Evolutionary conservation across 2,329 filamentous ascomycete species (phyloP).

Genomic region (Colletotrichum sp.): DNA sequence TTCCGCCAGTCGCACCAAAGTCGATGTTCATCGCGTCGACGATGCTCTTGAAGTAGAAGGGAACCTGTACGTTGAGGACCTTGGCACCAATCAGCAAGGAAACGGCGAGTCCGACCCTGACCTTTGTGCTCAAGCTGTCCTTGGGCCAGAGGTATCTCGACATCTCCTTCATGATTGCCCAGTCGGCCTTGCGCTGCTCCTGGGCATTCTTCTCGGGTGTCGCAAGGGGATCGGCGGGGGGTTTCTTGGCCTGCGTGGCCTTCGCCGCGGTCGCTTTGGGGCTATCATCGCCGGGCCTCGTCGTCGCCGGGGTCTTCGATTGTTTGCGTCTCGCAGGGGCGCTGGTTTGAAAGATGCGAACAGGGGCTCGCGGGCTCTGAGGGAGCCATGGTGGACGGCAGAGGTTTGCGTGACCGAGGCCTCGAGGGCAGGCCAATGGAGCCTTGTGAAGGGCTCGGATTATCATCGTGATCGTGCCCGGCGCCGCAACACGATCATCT

Average conservation of each 20-base stretch:
- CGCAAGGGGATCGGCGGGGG: conserved; percentile 59
- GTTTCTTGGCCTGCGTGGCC: conserved; percentile 12
- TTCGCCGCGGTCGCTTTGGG: neutral
- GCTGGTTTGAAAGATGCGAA: conserved; percentile 22
- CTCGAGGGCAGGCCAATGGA: conserved; percentile 16
- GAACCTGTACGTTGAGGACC: conserved; percentile 95
- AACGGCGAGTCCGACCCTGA: conserved; percentile 86
- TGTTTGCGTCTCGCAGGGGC: conserved; percentile 13
- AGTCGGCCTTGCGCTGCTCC: conserved; percentile 95
- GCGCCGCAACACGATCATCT: conserved; percentile 17
- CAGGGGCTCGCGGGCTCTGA: conserved; percentile 7
- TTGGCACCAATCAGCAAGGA: conserved; percentile 87
- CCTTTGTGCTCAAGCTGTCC: conserved; percentile 79
- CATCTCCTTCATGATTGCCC: conserved; percentile 99
- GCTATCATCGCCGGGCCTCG: neutral
- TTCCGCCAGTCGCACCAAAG: conserved; percentile 83
- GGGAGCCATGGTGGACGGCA: conserved; percentile 18
- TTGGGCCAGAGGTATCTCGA: conserved; percentile 95
- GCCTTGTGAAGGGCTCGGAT: conserved; percentile 17
- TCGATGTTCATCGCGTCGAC: conserved; percentile 98
- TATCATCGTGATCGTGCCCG: conserved; percentile 20
- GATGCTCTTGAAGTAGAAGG: conserved; percentile 98
- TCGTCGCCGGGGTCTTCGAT: neutral
- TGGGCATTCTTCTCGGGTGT: conserved; percentile 71
- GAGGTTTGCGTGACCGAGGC: neutral